Evolutionary conservation across 345 rosid species (phyloP).

Genomic region (Turritis glabra): DNA sequence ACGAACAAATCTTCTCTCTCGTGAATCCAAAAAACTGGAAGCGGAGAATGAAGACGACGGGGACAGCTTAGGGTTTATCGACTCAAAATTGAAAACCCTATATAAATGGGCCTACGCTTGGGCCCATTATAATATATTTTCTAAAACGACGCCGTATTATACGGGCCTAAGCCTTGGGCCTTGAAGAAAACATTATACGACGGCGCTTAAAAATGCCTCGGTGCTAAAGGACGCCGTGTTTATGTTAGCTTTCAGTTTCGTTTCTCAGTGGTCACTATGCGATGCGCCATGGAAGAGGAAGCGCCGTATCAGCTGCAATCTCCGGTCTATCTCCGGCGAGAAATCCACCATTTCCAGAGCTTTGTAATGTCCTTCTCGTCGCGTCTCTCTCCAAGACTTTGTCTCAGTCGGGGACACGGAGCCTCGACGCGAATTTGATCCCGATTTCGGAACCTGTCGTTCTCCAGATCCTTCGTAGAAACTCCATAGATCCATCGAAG

Average conservation of each 20-base stretch:
- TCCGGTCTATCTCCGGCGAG: slow-evolving; percentile 26
- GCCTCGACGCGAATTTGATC: slow-evolving; percentile 55
- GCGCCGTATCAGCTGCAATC: slow-evolving; percentile 27
- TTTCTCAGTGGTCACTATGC: slow-evolving; percentile 11
- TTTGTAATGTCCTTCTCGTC: slow-evolving; percentile 54
- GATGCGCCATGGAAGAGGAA: slow-evolving; percentile 38
- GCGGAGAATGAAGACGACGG: slow-evolving; percentile 16
- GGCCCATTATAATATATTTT: neutral
- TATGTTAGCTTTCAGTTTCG: neutral
- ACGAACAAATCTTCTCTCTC: neutral
- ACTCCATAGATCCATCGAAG: slow-evolving; percentile 54
- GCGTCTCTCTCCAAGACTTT: slow-evolving; percentile 68
- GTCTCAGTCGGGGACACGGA: slow-evolving; percentile 58
- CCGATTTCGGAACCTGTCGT: slow-evolving; percentile 68
- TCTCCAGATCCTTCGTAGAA: slow-evolving; percentile 61
- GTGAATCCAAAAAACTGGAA: neutral
- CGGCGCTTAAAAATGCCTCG: neutral
- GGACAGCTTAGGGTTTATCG: slow-evolving; percentile 31
- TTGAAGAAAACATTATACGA: neutral
- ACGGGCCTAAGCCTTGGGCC: neutral
- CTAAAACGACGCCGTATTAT: neutral
- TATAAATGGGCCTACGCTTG: neutral
- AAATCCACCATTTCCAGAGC: slow-evolving; percentile 35
- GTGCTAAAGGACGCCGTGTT: neutral
- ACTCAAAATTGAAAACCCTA: neutral